Conservation (phyloP, 1,139 yeast genomes). For the Kodamaea sp. region DNA sequence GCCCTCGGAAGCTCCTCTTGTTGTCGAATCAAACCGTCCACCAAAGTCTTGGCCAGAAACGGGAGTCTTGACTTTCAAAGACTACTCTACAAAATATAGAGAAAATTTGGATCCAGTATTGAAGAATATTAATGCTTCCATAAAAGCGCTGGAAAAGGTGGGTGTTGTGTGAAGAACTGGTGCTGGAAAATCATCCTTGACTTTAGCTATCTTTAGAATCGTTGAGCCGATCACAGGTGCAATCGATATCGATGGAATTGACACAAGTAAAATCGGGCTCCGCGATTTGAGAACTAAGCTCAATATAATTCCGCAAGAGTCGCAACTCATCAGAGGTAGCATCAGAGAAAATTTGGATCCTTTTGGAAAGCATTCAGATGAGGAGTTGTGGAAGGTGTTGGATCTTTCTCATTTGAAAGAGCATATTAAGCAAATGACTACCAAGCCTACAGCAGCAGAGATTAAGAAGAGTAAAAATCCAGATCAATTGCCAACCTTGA, state of each 20-base stretch:
- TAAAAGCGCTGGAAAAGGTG: slow-evolving; percentile 35
- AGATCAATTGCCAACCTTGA: slow-evolving; percentile 15
- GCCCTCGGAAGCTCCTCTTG: slow-evolving; percentile 34
- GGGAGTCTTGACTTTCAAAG: slow-evolving; percentile 31
- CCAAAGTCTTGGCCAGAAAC: slow-evolving; percentile 31
- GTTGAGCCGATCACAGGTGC: slow-evolving; percentile 36
- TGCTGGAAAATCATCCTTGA: slow-evolving; percentile 42
- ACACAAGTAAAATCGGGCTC: slow-evolving; percentile 34
- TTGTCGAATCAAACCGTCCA: slow-evolving; percentile 29
- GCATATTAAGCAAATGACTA: slow-evolving; percentile 26
- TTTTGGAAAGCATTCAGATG: slow-evolving; percentile 29
- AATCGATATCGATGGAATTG: slow-evolving; percentile 33
- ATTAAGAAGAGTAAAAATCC: slow-evolving; percentile 22
- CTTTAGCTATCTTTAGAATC: slow-evolving; percentile 40
- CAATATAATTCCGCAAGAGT: slow-evolving; percentile 43
- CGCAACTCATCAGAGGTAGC: slow-evolving; percentile 37
- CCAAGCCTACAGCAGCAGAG: slow-evolving; percentile 1
- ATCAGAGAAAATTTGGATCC: slow-evolving; percentile 42
- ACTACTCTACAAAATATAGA: slow-evolving; percentile 37
- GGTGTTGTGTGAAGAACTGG: slow-evolving; percentile 48
- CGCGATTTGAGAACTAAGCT: slow-evolving; percentile 35
- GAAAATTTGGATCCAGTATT: slow-evolving; percentile 36
- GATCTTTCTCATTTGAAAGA: slow-evolving; percentile 38
- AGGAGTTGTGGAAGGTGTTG: slow-evolving; percentile 34
- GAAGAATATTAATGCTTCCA: slow-evolving; percentile 26